phyloP scores from a whole-genome alignment of 2,329 filamentous ascomycete species.

The Claviceps citrina region DNA sequence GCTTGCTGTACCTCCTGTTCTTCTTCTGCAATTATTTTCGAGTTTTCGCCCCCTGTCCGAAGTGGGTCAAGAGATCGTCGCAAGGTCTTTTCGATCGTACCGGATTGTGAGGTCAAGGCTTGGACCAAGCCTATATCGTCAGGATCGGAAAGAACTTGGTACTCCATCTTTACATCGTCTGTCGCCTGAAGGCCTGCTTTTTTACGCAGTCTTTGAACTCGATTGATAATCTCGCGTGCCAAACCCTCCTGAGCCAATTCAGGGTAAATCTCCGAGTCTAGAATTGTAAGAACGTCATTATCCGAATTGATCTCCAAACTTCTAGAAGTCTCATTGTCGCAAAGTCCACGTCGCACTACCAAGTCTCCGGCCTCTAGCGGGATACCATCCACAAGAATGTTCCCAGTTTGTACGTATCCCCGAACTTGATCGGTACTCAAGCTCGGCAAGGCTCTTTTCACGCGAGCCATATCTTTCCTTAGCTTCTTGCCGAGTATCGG shows the following conservation, averaged over 20 bases:
- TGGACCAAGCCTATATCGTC: conserved; percentile 57
- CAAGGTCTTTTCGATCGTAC: conserved; percentile 60
- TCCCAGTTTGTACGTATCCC: conserved; percentile 55
- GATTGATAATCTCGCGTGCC: conserved; percentile 81
- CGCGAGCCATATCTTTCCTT: conserved; percentile 82
- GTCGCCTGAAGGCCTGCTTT: conserved; percentile 81
- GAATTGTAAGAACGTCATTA: conserved; percentile 75
- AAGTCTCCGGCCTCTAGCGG: conserved; percentile 69
- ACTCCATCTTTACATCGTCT: conserved; percentile 93
- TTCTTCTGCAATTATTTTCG: conserved; percentile 55
- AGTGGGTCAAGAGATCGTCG: conserved; percentile 53
- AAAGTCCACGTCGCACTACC: conserved; percentile 58
- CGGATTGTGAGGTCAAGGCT: conserved; percentile 52
- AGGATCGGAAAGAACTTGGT: conserved; percentile 64
- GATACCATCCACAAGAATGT: conserved; percentile 75
- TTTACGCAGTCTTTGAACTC: conserved; percentile 84
- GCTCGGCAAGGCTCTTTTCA: conserved; percentile 75
- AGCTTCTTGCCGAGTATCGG: conserved; percentile 90
- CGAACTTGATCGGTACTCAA: conserved; percentile 72
- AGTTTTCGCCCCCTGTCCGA: conserved; percentile 10
- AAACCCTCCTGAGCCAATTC: conserved; percentile 80
- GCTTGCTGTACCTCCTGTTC: conserved; percentile 77
- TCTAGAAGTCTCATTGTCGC: conserved; percentile 53
- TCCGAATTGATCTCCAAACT: conserved; percentile 78
- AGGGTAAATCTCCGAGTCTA: conserved; percentile 70